phyloP scores from a whole-genome alignment of 2,329 filamentous ascomycete species.

The Fusarium armeniacum region DNA sequence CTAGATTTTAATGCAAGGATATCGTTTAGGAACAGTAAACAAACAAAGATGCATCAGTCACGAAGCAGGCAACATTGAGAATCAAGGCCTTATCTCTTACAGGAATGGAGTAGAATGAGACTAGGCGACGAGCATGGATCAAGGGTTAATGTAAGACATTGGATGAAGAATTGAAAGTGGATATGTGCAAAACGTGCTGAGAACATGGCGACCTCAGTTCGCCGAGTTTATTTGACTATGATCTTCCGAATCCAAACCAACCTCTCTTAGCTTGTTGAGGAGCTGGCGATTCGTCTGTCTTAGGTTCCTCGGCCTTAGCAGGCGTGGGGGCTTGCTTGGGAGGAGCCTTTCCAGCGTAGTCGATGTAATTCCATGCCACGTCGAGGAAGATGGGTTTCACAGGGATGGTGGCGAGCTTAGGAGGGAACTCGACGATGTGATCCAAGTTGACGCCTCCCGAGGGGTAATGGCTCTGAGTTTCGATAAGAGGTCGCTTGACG shows the following conservation, averaged over 20 bases:
- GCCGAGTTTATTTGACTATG: slow-evolving; percentile 45
- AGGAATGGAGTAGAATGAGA: slow-evolving; percentile 45
- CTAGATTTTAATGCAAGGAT: neutral
- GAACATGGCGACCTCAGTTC: slow-evolving; percentile 30
- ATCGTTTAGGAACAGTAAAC: slow-evolving; percentile 31
- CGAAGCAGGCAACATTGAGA: slow-evolving; percentile 14
- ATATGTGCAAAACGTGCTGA: slow-evolving; percentile 18
- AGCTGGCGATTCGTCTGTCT: slow-evolving; percentile 50
- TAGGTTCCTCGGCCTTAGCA: slow-evolving; percentile 48
- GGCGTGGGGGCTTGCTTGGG: slow-evolving; percentile 39
- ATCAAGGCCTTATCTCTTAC: slow-evolving; percentile 27
- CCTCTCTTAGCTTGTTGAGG: slow-evolving; percentile 70
- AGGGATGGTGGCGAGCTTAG: slow-evolving; percentile 83
- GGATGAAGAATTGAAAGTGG: slow-evolving; percentile 17
- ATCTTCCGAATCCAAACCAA: slow-evolving; percentile 82
- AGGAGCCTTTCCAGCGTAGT: slow-evolving; percentile 78
- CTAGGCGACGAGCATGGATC: slow-evolving; percentile 33
- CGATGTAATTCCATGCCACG: slow-evolving; percentile 97
- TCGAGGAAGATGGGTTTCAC: slow-evolving; percentile 97
- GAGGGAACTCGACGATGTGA: slow-evolving; percentile 89
- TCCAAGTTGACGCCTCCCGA: slow-evolving; percentile 77
- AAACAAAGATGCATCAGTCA: slow-evolving; percentile 29
- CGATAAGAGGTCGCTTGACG: slow-evolving; percentile 71
- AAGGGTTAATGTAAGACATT: slow-evolving; percentile 38
- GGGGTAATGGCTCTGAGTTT: slow-evolving; percentile 82